These are phyloP conservation scores for Phaeosphaeria sp. DNA, from an alignment of 2,329 filamentous ascomycete species.

Conservation along the genomic window DNA sequence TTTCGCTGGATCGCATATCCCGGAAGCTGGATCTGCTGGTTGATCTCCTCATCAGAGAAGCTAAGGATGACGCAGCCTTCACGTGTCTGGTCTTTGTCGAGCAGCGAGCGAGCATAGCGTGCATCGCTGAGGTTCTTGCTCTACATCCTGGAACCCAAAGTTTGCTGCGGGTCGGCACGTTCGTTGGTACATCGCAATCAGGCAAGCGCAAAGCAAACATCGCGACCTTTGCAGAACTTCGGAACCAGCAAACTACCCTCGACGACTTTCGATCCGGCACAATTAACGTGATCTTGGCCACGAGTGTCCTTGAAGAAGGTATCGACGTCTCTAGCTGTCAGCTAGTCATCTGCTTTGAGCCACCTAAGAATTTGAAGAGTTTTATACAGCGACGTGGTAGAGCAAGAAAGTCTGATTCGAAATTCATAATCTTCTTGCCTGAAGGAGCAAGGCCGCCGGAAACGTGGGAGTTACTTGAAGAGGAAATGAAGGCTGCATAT, in stretches of 20 bases:
- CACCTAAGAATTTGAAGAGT: conserved; percentile 66
- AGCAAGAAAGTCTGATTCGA: conserved; percentile 64
- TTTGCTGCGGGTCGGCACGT: conserved; percentile 54
- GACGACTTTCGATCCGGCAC: conserved; percentile 60
- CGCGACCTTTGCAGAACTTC: conserved; percentile 56
- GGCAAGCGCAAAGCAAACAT: conserved; percentile 54
- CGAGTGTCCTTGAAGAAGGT: conserved; percentile 66
- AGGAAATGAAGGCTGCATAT: conserved; percentile 74
- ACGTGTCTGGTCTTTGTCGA: conserved; percentile 57
- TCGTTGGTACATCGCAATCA: conserved; percentile 59
- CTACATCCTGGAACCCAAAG: conserved; percentile 38
- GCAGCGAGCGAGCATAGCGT: conserved; percentile 52
- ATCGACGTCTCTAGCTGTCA: conserved; percentile 70
- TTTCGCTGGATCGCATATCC: conserved; percentile 32
- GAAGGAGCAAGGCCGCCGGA: conserved; percentile 42
- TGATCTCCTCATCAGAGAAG: conserved; percentile 45
- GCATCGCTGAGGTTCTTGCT: conserved; percentile 48
- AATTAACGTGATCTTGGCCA: conserved; percentile 65
- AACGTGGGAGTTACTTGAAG: conserved; percentile 72
- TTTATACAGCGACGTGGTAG: conserved; percentile 71
- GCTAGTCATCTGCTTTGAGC: conserved; percentile 69
- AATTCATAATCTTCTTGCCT: conserved; percentile 60
- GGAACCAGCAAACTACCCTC: conserved; percentile 59
- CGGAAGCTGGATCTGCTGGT: conserved; percentile 47
- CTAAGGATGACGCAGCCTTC: conserved; percentile 30